Conservation (phyloP, 768 basidiomycete species). For the Termitomyces sp. region DNA sequence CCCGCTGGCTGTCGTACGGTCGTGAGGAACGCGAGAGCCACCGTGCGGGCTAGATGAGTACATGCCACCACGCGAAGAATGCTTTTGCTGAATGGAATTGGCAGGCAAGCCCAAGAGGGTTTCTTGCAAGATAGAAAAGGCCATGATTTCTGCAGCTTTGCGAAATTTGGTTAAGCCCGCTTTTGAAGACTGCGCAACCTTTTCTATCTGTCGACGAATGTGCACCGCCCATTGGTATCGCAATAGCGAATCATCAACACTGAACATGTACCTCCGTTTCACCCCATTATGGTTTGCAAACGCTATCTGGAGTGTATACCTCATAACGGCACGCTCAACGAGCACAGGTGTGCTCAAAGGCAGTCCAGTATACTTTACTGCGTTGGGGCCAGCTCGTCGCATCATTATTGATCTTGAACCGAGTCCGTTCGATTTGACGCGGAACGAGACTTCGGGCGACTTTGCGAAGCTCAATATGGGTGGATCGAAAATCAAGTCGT, state of each 20-base stretch:
- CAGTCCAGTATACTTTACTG: slow-evolving; percentile 77
- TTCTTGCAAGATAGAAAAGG: slow-evolving; percentile 84
- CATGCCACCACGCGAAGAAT: slow-evolving; percentile 30
- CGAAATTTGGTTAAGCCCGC: slow-evolving; percentile 47
- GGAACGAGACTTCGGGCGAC: slow-evolving; percentile 83
- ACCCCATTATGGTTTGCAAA: slow-evolving; percentile 66
- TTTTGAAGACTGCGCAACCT: slow-evolving; percentile 34
- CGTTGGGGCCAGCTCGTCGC: slow-evolving; percentile 80
- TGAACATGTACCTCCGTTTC: slow-evolving; percentile 94
- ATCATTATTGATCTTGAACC: slow-evolving; percentile 84
- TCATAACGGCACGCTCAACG: slow-evolving; percentile 94
- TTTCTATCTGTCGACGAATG: slow-evolving; percentile 66
- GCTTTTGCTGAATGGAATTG: slow-evolving; percentile 20
- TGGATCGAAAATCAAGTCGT: slow-evolving; percentile 88
- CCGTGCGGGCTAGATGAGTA: slow-evolving; percentile 10
- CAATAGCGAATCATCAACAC: slow-evolving; percentile 76
- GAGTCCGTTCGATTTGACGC: slow-evolving; percentile 82
- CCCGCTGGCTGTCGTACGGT: slow-evolving; percentile 18
- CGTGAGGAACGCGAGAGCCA: slow-evolving; percentile 13
- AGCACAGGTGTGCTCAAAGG: slow-evolving; percentile 75
- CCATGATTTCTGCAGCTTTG: slow-evolving; percentile 69
- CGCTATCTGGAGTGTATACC: slow-evolving; percentile 91
- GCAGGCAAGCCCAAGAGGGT: slow-evolving; percentile 54
- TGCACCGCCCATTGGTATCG: slow-evolving; percentile 73
- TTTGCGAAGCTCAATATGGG: slow-evolving; percentile 76